phyloP scores from a whole-genome alignment of 257 asterid species.

The Perilla frutescens region DNA sequence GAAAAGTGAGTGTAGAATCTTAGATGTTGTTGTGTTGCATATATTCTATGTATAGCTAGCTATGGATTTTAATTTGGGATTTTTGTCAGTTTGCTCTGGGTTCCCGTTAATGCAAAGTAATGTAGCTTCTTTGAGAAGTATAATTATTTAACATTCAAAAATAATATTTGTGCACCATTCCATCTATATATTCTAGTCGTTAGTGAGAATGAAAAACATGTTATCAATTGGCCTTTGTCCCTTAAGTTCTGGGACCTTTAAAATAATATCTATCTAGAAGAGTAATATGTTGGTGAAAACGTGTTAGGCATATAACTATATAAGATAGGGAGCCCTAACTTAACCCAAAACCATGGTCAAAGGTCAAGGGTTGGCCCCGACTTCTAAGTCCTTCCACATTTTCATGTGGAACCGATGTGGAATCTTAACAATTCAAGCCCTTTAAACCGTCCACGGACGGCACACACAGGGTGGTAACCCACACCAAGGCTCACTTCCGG shows the following conservation, averaged over 20 bases:
- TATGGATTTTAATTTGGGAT: neutral
- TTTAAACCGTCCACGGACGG: too few species aligned
- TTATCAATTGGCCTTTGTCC: neutral
- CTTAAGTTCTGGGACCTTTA: neutral
- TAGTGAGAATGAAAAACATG: constrained; percentile 7
- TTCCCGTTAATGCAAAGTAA: neutral
- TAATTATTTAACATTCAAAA: constrained; percentile 7
- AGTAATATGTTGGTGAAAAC: constrained; percentile 2
- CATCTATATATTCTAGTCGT: neutral
- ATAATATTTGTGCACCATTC: constrained; percentile 5
- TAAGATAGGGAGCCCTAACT: too few species aligned
- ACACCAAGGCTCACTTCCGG: too few species aligned
- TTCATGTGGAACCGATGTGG: too few species aligned
- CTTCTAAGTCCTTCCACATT: too few species aligned
- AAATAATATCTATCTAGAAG: neutral
- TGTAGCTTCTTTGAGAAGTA: neutral
- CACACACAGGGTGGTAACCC: too few species aligned
- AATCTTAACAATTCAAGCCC: too few species aligned
- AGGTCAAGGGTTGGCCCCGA: too few species aligned
- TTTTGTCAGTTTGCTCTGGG: neutral
- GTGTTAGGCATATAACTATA: too few species aligned
- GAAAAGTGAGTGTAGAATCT: neutral
- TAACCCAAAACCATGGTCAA: too few species aligned
- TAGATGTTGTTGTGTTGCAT: constrained; percentile 17
- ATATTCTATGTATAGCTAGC: constrained; percentile 10